phyloP scores from a whole-genome alignment of 2,329 filamentous ascomycete genomes.

The Phialemonium atrogriseum region DNA sequence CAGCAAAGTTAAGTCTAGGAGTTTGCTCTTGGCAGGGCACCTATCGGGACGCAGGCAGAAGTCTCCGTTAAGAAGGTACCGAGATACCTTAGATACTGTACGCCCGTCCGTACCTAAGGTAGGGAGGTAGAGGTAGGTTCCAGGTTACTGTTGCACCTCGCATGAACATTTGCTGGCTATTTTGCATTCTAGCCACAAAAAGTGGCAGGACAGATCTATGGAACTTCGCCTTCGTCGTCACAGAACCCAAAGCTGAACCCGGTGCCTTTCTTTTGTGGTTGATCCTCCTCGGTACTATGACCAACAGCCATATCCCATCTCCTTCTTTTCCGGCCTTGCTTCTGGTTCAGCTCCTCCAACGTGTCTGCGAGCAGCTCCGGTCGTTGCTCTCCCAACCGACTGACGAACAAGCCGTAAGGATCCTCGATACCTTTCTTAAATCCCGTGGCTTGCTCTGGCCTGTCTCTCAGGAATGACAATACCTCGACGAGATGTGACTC shows the following conservation, averaged over 20 bases:
- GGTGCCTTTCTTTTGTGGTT: conserved; percentile 21
- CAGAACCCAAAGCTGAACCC: conserved; percentile 50
- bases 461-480: conserved; percentile 72
- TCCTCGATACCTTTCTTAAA: conserved; percentile 66
- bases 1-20: no score
- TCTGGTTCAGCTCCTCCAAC: conserved; percentile 55
- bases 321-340: conserved; percentile 58
- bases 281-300: conserved; percentile 26
- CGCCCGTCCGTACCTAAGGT: no score
- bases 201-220: no score
- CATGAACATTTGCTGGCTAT: no score
- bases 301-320: conserved; percentile 80
- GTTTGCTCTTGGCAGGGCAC: no score
- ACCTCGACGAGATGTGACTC: conserved; percentile 64
- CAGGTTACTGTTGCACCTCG: no score
- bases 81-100: no score
- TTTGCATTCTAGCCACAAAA: no score
- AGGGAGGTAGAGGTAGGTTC: no score
- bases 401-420: conserved; percentile 67
- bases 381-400: conserved; percentile 53
- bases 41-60: no score
- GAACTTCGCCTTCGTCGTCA: conserved; percentile 38
- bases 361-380: conserved; percentile 62
- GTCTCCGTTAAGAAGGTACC: no score
- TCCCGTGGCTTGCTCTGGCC: conserved; percentile 78